These are phyloP conservation scores for Lophiotrema nucula DNA, from an alignment of 495 filamentous ascomycete genomes.

Conservation along the genomic window DNA sequence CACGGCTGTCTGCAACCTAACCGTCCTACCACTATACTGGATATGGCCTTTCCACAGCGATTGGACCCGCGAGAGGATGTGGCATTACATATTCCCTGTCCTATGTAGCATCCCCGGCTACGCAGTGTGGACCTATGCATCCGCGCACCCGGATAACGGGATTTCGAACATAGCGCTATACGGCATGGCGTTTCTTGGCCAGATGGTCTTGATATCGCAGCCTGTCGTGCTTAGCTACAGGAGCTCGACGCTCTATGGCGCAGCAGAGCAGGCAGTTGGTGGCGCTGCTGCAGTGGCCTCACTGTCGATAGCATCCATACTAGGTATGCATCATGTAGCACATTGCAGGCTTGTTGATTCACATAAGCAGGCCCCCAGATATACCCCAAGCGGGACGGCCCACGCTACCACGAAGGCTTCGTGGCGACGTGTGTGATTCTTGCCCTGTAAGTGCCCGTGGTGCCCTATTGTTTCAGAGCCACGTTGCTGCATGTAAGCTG, in stretches of 20 bases:
- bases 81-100: constrained; percentile 15
- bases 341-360: too few relatives aligned
- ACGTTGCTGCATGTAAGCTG: not conserved
- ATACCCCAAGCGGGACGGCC: constrained; percentile 5
- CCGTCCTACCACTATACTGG: too few relatives aligned
- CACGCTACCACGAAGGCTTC: constrained; percentile 13
- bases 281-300: constrained; percentile 17
- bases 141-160: constrained; percentile 6
- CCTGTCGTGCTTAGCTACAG: constrained; percentile 11
- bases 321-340: constrained; percentile 4
- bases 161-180: constrained; percentile 16
- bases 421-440: constrained; percentile 8
- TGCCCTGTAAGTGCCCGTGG: constrained; percentile 3
- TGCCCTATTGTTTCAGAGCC: not conserved
- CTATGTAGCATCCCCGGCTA: constrained; percentile 10
- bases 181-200: constrained; percentile 8
- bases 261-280: constrained; percentile 20
- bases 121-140: constrained; percentile 22
- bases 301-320: constrained; percentile 7
- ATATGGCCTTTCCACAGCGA: constrained; percentile 8
- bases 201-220: constrained; percentile 15
- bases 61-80: constrained; percentile 10
- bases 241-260: constrained; percentile 15
- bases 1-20: constrained; percentile 9
- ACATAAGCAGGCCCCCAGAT: not conserved